Percentiles rank a stretch among this genome's conserved stretches.
phyloP scores from a whole-genome alignment of 1,284 basidiomycete species.

The Athelia sp. region DNA sequence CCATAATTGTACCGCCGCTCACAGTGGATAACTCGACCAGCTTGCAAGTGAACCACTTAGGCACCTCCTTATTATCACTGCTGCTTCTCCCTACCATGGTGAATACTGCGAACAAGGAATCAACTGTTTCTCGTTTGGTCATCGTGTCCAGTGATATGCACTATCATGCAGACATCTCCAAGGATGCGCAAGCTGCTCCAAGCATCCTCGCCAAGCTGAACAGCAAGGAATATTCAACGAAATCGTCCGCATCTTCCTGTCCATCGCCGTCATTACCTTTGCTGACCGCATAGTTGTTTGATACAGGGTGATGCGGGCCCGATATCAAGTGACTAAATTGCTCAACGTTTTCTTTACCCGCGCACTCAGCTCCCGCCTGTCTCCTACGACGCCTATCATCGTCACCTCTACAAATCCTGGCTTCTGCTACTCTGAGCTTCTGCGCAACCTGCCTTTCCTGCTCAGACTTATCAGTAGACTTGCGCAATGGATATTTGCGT shows the following conservation, averaged over 20 bases:
- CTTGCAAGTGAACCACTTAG: conserved; percentile 38
- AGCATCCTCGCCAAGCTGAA: conserved; percentile 26
- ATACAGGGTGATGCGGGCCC: conserved; percentile 12
- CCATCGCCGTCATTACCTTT: neutral
- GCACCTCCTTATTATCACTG: conserved; percentile 31
- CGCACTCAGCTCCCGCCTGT: conserved; percentile 30
- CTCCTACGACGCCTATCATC: conserved; percentile 17
- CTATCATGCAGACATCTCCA: conserved; percentile 19
- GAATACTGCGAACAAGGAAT: conserved; percentile 25
- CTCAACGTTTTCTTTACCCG: conserved; percentile 38
- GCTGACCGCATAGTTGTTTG: conserved; percentile 4
- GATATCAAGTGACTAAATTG: conserved; percentile 33
- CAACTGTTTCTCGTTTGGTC: conserved; percentile 28
- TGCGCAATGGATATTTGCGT: neutral
- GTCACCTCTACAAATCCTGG: conserved; percentile 41
- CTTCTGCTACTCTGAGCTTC: conserved; percentile 39
- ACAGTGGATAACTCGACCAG: conserved; percentile 16
- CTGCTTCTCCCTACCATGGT: conserved; percentile 37
- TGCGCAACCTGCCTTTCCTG: conserved; percentile 14
- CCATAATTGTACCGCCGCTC: neutral
- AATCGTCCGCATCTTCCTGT: conserved; percentile 11
- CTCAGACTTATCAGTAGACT: neutral
- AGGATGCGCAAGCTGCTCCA: conserved; percentile 18
- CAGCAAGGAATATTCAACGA: conserved; percentile 23
- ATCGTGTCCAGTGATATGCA: conserved; percentile 35